Percentiles rank a stretch among this genome's conserved stretches.
Evolutionary conservation across 176 grass and related monocot species (phyloP).

Genomic region (Hordeum marinum): DNA sequence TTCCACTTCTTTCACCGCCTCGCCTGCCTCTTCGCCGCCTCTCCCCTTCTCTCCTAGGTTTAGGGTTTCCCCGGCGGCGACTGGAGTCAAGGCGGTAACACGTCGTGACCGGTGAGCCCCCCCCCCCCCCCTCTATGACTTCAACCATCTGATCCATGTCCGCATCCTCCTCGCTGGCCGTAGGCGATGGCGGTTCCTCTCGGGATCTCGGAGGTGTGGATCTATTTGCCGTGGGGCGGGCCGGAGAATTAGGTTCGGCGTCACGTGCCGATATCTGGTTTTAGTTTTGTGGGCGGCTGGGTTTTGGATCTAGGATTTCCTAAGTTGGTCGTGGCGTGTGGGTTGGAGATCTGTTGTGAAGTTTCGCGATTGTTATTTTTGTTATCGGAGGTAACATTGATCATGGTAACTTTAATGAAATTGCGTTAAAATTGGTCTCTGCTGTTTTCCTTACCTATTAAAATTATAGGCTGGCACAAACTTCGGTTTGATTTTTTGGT

Average conservation of each 20-base stretch:
- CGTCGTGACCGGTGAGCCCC: background rate
- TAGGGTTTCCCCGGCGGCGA: conserved; percentile 17
- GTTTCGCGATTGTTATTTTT: background rate
- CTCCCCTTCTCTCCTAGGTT: background rate
- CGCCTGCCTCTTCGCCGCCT: conserved; percentile 6
- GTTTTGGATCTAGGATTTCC: conserved; percentile 28
- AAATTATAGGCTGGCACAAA: background rate
- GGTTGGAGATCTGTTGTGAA: conserved; percentile 16
- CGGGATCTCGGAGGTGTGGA: background rate
- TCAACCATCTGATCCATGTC: background rate
- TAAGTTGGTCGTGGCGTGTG: background rate
- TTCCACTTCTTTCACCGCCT: background rate
- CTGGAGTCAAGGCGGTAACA: background rate
- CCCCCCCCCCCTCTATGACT: background rate
- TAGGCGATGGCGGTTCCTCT: background rate
- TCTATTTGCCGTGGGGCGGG: background rate
- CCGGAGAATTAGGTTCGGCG: background rate
- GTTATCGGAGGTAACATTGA: background rate
- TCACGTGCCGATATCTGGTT: background rate
- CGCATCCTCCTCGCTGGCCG: background rate
- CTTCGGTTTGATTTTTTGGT: background rate
- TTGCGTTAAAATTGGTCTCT: background rate
- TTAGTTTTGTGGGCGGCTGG: background rate
- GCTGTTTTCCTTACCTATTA: background rate
- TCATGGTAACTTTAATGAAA: background rate